Evolutionary conservation across 306 rosid genomes (phyloP), one percentile per base, ranked within the genome.

Genomic region (Echinosophora koreensis): DNA sequence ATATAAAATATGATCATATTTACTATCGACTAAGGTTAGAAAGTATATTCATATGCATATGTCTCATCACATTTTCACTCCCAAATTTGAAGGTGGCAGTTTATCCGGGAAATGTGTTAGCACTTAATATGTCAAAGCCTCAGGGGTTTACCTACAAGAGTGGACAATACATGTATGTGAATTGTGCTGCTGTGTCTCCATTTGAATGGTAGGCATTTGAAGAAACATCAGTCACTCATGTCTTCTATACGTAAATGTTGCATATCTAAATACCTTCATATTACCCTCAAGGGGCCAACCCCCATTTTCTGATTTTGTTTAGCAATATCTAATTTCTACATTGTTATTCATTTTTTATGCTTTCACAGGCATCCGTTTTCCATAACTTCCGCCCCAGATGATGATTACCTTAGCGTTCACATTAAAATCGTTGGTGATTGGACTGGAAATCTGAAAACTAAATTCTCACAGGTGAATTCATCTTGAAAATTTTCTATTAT

Each of bases 321-420:
- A 13, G 6, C 38, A 42, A 11, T 16, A 56, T 65, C 46, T 55
- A 65, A 52, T 30, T 64, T 35, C 42, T 39, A 27, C 10, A 8
- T 1, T 56, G 8, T 27, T 38, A 5, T 61, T 67, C 77, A 27
- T 49, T 73, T 56, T 57, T 64, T 51, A 63, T 54, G 66, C 66
- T 42, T 59, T 18, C 64, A 77, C 80, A 90, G 94, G 94, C 94
- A 90, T 77, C 94, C 94, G 59, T 90, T 90, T 81, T 90, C 94
- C 77, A 86, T 90, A 74, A 87, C 91, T 71, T 90, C 94, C 1
- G 91, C 94, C 58, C 94, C 94, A 2, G 84, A 86, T 55, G 92
- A 90, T 46, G 79, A 87, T 80, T 77, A 80, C 86, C 82, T 90
- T 22, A 86, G 94, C 38, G 94, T 90, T 65, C 94, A 90, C 70